Evolutionary conservation across 768 basidiomycete genomes (phyloP).

Genomic region (Russula olivacea): DNA sequence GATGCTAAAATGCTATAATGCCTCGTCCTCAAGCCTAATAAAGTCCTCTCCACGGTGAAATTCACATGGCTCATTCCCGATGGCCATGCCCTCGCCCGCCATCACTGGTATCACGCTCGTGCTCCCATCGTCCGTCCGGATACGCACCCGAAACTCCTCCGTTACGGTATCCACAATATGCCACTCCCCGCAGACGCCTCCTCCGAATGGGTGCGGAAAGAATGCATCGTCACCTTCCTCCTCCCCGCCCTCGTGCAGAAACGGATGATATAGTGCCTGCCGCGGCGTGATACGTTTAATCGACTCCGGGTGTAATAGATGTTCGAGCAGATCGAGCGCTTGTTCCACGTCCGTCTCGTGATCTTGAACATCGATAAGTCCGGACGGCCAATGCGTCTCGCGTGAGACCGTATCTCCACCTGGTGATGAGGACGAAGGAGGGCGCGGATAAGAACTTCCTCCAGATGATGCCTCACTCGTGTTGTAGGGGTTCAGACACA

Average conservation of each 20-base stretch:
- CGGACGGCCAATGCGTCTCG: constrained; percentile 25
- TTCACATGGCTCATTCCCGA: constrained; percentile 34
- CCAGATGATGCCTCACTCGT: constrained; percentile 17
- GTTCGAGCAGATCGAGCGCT: constrained; percentile 71
- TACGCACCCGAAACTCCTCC: constrained; percentile 47
- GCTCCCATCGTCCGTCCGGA: constrained; percentile 30
- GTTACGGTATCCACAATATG: constrained; percentile 60
- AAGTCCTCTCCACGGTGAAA: constrained; percentile 26
- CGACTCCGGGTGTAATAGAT: constrained; percentile 70
- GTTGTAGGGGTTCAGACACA: constrained; percentile 50
- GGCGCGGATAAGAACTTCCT: constrained; percentile 29
- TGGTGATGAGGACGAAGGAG: constrained; percentile 27
- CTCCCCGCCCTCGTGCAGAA: constrained; percentile 48
- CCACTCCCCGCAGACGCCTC: constrained; percentile 57
- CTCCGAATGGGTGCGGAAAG: constrained; percentile 62
- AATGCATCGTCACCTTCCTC: constrained; percentile 66
- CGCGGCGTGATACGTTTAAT: constrained; percentile 72
- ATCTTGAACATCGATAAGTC: constrained; percentile 33
- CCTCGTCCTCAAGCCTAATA: background rate
- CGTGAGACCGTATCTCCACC: constrained; percentile 28
- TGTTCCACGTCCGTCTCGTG: constrained; percentile 52
- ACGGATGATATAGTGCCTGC: constrained; percentile 71
- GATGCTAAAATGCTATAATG: background rate
- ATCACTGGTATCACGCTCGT: constrained; percentile 25
- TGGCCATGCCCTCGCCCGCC: constrained; percentile 33